Percentiles rank a stretch among this genome's conserved stretches.
phyloP scores from a whole-genome alignment of 495 filamentous ascomycete species.

The Neurospora cerealis region DNA sequence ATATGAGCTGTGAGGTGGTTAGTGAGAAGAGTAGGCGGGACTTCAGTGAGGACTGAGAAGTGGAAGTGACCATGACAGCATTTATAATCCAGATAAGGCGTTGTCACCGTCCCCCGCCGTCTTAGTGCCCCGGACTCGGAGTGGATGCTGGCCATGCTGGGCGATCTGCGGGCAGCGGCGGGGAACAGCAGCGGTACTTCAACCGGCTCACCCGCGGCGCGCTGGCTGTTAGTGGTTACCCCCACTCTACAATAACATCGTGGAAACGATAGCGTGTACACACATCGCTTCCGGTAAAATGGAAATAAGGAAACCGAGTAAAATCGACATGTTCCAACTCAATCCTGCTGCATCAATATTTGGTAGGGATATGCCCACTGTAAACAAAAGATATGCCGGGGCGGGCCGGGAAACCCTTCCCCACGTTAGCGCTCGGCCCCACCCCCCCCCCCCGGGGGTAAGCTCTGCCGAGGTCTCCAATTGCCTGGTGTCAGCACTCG shows the following conservation, averaged over 20 bases:
- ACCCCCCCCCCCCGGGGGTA: not conserved
- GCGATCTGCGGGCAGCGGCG: not conserved
- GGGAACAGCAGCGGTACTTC: not conserved
- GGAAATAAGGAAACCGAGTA: not conserved
- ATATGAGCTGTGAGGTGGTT: not conserved
- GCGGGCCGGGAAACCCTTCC: not conserved
- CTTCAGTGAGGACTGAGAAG: not conserved
- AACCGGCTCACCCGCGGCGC: not conserved
- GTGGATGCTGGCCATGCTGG: not conserved
- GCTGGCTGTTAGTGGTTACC: not conserved
- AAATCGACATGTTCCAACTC: not conserved
- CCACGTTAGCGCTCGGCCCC: not conserved
- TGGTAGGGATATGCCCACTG: not conserved
- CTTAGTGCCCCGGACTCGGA: not conserved
- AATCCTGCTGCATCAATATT: too few species aligned
- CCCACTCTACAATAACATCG: not conserved
- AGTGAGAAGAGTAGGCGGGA: not conserved
- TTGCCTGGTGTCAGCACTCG: not conserved
- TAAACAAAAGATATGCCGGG: not conserved
- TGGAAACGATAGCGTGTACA: not conserved
- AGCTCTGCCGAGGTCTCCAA: not conserved
- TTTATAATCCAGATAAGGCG: not conserved
- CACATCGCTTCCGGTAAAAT: not conserved
- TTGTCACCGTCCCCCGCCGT: not conserved
- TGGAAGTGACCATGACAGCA: not conserved